Base-by-base conservation (phyloP, 495 filamentous ascomycete genomes). In the Zalerion maritima region DNA sequence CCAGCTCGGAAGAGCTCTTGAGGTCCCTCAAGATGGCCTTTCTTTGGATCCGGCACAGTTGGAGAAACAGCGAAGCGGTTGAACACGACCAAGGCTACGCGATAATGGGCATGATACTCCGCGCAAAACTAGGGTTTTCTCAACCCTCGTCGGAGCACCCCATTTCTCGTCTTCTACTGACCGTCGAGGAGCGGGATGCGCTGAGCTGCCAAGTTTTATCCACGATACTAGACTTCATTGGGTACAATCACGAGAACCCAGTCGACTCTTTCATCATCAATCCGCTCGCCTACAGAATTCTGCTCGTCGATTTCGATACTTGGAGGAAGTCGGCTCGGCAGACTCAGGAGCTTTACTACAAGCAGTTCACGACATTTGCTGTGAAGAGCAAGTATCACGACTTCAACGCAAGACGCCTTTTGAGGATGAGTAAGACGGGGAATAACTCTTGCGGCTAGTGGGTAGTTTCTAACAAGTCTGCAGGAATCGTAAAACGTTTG, bases 51-150 rank as follows among this genome's bases (percentile, higher is more conserved):
- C 72, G 79, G 43, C 74, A 78, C 26, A 94, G 76, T 47, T 97
- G 89, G 89, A 71, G 89, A 40, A 96, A 94, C 39, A 96, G 91
- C 42, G 89, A 97, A 52, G 86, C 87, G 27, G 92, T 97, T 83
- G 89, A 97, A 52, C 74, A 74, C 45, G 86, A 92, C 32, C 92
- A 85, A 43, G 89, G 86, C 7, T 97, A 92, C 47, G 77, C 79
- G 9, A 78, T 94, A n/a, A 59, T 96, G 18, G 80, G 76, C 26
- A 66, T 69, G 32, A 49, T 92, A 10, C 50, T 94, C 6, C 72
- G 81, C 14, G 72, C 76, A 16, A 93, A 92, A 47, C 55, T 93
- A 3, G 73, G 71, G 8, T 60, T 61, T 52, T 59, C 46, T 7
- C 37, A 52, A 36, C 36, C 49, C 35, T 38, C 47, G 37, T 50